Percentiles rank a stretch among this genome's conserved stretches.
These are phyloP conservation scores for Kwoniella newhampshirensis DNA, from an alignment of 768 basidiomycete genomes.

Conservation along the genomic window DNA sequence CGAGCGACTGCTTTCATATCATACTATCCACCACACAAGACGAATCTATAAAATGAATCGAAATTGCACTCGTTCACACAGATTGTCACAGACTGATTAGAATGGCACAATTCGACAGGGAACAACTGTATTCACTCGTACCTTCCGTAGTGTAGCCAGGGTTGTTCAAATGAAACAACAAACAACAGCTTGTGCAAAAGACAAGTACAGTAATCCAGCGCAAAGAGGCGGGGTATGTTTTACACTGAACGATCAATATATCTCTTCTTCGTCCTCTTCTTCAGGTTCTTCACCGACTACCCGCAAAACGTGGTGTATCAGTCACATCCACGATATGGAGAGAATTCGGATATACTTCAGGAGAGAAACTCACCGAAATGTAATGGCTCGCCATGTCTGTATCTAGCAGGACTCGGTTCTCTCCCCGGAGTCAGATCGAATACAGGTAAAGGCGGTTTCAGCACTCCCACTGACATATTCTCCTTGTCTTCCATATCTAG, in stretches of 20 bases:
- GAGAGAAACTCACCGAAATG: constrained; percentile 41
- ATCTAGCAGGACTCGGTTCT: constrained; percentile 50
- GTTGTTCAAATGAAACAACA: too few species aligned
- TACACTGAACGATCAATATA: too few species aligned
- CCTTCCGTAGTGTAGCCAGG: too few species aligned
- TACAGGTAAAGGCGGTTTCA: constrained; percentile 38
- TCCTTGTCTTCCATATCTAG: constrained; percentile 7
- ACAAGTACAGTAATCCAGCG: too few species aligned
- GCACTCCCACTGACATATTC: neutral
- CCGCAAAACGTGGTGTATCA: neutral
- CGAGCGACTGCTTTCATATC: too few species aligned
- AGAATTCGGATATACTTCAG: neutral
- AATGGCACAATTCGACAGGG: too few species aligned
- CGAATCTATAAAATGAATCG: too few species aligned
- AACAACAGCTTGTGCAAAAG: neutral
- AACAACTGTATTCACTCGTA: too few species aligned
- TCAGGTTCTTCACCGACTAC: constrained; percentile 43
- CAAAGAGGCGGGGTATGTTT: too few species aligned
- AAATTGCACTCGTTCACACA: too few species aligned
- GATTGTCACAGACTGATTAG: too few species aligned
- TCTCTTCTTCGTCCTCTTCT: constrained; percentile 23
- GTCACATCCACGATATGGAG: neutral
- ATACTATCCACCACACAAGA: too few species aligned
- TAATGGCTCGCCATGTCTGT: constrained; percentile 49
- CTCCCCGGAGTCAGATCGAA: constrained; percentile 49